Conservation (phyloP, 768 basidiomycete genomes). For the Boletus sp. region DNA sequence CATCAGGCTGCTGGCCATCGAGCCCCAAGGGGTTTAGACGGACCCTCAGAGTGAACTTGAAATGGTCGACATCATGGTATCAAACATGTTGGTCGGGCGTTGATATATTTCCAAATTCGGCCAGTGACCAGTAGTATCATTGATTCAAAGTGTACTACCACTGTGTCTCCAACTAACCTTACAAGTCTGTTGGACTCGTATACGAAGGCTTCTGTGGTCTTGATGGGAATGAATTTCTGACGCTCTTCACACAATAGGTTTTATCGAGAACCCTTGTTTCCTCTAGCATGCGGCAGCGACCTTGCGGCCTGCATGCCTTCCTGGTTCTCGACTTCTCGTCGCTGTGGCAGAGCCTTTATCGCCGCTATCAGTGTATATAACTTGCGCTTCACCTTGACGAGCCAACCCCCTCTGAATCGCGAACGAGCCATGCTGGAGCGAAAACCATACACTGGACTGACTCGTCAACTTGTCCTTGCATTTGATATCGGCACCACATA, state of each 20-base stretch:
- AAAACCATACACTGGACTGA: constrained; percentile 32
- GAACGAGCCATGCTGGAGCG: constrained; percentile 26
- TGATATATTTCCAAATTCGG: background rate
- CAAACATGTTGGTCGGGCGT: background rate
- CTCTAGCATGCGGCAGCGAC: background rate
- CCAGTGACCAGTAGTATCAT: no score
- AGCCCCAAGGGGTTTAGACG: background rate
- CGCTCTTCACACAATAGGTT: background rate
- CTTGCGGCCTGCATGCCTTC: background rate
- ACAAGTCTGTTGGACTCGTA: no score
- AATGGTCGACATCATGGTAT: background rate
- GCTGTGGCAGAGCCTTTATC: background rate
- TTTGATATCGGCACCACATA: constrained; percentile 39
- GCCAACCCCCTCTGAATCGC: background rate
- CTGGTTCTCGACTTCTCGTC: constrained; percentile 1
- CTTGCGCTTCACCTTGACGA: background rate
- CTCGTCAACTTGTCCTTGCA: constrained; percentile 33
- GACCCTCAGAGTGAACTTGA: background rate
- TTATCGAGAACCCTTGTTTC: background rate
- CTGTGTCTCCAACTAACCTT: no score
- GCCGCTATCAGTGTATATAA: constrained; percentile 1
- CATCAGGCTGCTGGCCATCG: background rate
- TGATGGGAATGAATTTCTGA: background rate
- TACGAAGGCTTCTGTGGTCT: no score
- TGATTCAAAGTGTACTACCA: no score